Percentiles rank a stretch among this genome's conserved stretches.
phyloP scores from a whole-genome alignment of 371 early-diverging fungal genomes.

The Syncephalastrum sp. region DNA sequence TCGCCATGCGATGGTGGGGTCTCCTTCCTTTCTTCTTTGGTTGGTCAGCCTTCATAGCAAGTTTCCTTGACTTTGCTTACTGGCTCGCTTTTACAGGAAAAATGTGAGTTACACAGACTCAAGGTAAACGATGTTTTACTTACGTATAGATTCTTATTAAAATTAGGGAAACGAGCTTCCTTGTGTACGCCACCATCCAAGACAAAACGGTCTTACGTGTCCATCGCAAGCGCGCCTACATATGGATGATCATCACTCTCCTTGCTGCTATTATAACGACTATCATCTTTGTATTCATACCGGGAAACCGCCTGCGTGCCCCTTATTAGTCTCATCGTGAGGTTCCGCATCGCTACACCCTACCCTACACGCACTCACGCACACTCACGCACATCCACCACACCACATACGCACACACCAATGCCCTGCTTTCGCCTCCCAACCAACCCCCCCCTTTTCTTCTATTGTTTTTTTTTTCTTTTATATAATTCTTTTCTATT shows the following conservation, averaged over 20 bases:
- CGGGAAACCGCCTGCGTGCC: slow-evolving; percentile 28
- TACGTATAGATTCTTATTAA: neutral
- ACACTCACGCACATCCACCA: too few species aligned
- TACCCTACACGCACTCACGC: too few species aligned
- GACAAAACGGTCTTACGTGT: slow-evolving; percentile 39
- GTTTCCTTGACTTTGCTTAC: slow-evolving; percentile 46
- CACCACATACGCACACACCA: too few species aligned
- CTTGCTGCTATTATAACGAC: slow-evolving; percentile 34
- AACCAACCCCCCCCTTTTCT: too few species aligned
- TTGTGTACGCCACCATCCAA: slow-evolving; percentile 31
- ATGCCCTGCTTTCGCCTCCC: too few species aligned
- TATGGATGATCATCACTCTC: slow-evolving; percentile 25
- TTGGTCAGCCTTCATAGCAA: slow-evolving; percentile 34
- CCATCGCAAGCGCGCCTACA: slow-evolving; percentile 39
- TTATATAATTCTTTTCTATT: too few species aligned
- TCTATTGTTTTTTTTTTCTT: too few species aligned
- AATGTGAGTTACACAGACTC: slow-evolving; percentile 23
- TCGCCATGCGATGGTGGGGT: slow-evolving; percentile 32
- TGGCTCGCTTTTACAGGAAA: slow-evolving; percentile 38
- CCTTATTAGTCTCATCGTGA: slow-evolving; percentile 12
- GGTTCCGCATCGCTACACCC: too few species aligned
- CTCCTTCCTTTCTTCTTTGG: slow-evolving; percentile 41
- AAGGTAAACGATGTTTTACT: neutral
- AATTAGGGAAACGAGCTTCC: slow-evolving; percentile 35
- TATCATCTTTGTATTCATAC: slow-evolving; percentile 44